phyloP scores from a whole-genome alignment of 2,329 filamentous ascomycete genomes.

The Graphilbum ipis-grandicollis region DNA sequence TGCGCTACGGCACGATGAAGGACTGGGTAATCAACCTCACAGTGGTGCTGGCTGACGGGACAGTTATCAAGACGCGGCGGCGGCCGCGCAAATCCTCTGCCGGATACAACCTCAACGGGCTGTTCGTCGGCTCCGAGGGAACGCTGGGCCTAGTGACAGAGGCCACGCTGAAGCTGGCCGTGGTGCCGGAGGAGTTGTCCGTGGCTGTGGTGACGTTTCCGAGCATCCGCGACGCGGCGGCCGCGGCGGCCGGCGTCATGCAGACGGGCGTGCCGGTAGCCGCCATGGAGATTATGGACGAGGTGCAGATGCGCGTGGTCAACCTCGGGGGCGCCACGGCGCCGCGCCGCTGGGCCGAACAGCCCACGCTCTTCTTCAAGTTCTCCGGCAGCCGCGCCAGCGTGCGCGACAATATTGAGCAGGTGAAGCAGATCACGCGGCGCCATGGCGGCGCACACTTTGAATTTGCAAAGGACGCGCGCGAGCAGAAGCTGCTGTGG shows the following conservation, averaged over 20 bases:
- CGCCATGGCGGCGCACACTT: conserved; percentile 48
- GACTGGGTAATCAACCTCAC: conserved; percentile 77
- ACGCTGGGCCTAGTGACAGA: conserved; percentile 70
- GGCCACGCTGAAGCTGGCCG: conserved; percentile 63
- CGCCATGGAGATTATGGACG: conserved; percentile 76
- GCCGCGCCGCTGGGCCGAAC: conserved; percentile 54
- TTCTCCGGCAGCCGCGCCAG: conserved; percentile 63
- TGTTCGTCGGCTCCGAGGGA: conserved; percentile 71
- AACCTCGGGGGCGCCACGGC: conserved; percentile 56
- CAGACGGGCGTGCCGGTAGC: conserved; percentile 56
- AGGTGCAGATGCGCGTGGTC: conserved; percentile 72
- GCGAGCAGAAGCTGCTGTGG: conserved; percentile 63
- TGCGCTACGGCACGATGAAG: conserved; percentile 73
- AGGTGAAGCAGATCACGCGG: conserved; percentile 51
- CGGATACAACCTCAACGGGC: conserved; percentile 64
- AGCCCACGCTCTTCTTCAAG: conserved; percentile 70
- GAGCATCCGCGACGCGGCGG: conserved; percentile 56
- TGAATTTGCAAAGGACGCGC: conserved; percentile 56
- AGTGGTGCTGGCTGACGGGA: conserved; percentile 63
- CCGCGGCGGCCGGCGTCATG: conserved; percentile 60
- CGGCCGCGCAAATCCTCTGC: conserved; percentile 69
- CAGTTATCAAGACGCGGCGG: conserved; percentile 59
- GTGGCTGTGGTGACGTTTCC: conserved; percentile 71
- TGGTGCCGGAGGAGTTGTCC: conserved; percentile 57
- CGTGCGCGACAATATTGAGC: conserved; percentile 59